Evolutionary conservation across 176 grass and related monocot species (phyloP).

Genomic region (Musa troglodytarum): DNA sequence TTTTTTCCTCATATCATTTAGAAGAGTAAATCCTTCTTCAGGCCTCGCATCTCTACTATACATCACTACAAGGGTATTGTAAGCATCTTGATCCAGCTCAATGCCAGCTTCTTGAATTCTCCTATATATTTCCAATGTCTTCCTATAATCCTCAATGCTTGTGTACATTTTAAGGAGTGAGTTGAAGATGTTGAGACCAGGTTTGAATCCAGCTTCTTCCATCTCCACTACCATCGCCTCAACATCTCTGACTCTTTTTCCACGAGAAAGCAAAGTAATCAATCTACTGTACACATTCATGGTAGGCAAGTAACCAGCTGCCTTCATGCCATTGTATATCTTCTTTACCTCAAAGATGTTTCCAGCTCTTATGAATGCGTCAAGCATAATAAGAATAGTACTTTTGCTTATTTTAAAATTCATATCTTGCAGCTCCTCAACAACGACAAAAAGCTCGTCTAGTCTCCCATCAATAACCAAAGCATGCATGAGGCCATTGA

Average conservation of each 20-base stretch:
- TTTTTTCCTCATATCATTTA: conserved; percentile 71
- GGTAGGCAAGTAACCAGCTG: conserved; percentile 75
- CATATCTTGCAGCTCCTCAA: conserved; percentile 85
- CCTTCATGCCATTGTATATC: conserved; percentile 99
- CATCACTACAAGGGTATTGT: conserved; percentile 82
- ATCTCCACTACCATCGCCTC: conserved; percentile 83
- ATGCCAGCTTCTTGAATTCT: conserved; percentile 52
- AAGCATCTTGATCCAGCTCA: conserved; percentile 78
- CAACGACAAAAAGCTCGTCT: conserved; percentile 76
- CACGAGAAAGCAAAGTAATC: conserved; percentile 58
- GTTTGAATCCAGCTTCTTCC: conserved; percentile 61
- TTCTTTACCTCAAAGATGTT: conserved; percentile 94
- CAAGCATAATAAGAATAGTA: conserved; percentile 75
- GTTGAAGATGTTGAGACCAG: conserved; percentile 60
- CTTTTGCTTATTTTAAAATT: conserved; percentile 93
- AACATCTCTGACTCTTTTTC: conserved; percentile 61
- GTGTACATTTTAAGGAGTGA: conserved; percentile 80
- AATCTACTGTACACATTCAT: conserved; percentile 79
- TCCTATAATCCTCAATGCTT: conserved; percentile 52
- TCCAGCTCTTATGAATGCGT: conserved; percentile 67
- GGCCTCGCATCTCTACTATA: conserved; percentile 71
- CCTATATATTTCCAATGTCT: conserved; percentile 59
- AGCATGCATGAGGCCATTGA: conserved; percentile 80
- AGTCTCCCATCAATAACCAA: conserved; percentile 78
- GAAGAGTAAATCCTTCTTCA: conserved; percentile 71